Conservation (phyloP, 768 basidiomycete genomes). For the Artomyces pyxidatus region DNA sequence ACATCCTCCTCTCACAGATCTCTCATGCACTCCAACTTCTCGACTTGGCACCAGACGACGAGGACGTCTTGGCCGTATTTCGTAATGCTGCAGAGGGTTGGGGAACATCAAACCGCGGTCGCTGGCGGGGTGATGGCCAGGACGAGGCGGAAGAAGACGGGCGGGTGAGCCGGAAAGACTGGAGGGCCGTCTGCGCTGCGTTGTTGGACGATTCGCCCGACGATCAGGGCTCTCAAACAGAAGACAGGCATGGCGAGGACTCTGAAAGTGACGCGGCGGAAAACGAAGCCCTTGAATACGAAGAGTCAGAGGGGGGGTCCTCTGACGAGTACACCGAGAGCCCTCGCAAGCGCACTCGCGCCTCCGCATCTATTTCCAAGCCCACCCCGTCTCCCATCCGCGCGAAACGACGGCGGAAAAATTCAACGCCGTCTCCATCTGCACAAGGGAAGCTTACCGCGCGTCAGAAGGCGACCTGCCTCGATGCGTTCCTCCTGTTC, state of each 20-base stretch:
- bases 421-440: background rate
- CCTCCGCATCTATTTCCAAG: background rate
- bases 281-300: constrained; percentile 17
- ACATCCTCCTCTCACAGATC: constrained; percentile 49
- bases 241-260: constrained; percentile 16
- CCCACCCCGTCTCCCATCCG: background rate
- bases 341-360: constrained; percentile 2
- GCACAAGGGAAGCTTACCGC: constrained; percentile 29
- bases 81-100: constrained; percentile 71
- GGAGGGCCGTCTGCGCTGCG: constrained; percentile 74
- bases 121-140: constrained; percentile 12
- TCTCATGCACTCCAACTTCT: constrained; percentile 56
- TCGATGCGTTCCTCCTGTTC: constrained; percentile 62
- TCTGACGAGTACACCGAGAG: constrained; percentile 12
- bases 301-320: constrained; percentile 15
- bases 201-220: constrained; percentile 34
- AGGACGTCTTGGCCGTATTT: constrained; percentile 65
- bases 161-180: constrained; percentile 57
- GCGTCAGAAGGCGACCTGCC: constrained; percentile 45
- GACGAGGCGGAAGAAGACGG: constrained; percentile 18
- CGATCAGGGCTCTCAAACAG: constrained; percentile 23
- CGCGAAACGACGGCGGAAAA: background rate
- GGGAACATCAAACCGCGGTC: constrained; percentile 23
- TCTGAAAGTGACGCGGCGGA: constrained; percentile 21
- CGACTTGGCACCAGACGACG: constrained; percentile 53